These are phyloP conservation scores for Aspergillus kassunensis DNA, from an alignment of 495 filamentous ascomycete species.

Conservation along the genomic window DNA sequence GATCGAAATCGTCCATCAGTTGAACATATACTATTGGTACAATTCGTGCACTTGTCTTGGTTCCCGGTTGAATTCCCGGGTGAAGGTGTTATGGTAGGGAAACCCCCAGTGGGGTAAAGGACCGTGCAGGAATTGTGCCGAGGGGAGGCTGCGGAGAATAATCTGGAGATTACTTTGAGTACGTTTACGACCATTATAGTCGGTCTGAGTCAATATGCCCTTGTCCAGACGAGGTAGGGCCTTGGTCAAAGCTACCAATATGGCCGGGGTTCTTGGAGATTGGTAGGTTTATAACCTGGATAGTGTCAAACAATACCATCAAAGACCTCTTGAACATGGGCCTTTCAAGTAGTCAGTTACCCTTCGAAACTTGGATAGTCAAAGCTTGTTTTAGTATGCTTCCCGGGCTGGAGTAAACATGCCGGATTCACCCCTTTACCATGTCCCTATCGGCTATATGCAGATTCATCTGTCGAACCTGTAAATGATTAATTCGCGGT, in stretches of 20 bases:
- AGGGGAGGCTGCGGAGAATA: not conserved
- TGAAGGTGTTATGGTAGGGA: conserved; percentile 1
- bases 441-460: not conserved
- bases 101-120: not conserved
- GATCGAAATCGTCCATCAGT: not conserved
- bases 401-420: too few species aligned
- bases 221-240: not conserved
- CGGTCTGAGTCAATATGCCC: not conserved
- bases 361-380: too few species aligned
- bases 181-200: too few species aligned
- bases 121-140: not conserved
- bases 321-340: too few species aligned
- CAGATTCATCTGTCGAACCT: conserved; percentile 43
- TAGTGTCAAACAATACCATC: not conserved
- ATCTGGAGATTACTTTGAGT: not conserved
- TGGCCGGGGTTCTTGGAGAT: not conserved
- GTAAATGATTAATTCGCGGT: conserved; percentile 50
- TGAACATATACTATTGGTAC: not conserved
- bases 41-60: not conserved
- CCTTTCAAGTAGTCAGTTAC: too few species aligned
- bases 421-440: not conserved
- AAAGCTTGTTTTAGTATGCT: not conserved
- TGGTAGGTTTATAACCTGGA: not conserved
- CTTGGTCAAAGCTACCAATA: not conserved
- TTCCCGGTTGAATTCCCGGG: conserved; percentile 10